These are phyloP conservation scores for Kokia cookei DNA, from an alignment of 441 rosid species.

Conservation along the genomic window DNA sequence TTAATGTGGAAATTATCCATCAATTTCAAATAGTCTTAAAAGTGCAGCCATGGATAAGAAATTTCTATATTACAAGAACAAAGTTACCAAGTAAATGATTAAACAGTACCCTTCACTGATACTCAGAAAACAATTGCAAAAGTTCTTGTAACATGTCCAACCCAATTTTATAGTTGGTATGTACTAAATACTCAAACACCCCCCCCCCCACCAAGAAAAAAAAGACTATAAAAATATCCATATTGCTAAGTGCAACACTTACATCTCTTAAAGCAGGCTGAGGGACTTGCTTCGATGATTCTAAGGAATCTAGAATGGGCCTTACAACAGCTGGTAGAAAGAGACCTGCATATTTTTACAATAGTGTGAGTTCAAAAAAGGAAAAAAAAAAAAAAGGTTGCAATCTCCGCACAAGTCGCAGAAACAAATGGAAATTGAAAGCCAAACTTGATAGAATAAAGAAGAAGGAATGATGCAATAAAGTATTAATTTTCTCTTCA, in stretches of 20 bases:
- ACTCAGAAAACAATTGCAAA: not conserved
- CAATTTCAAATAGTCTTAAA: not conserved
- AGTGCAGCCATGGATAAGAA: not conserved
- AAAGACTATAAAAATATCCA: not conserved
- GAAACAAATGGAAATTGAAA: not conserved
- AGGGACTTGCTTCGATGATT: conserved; percentile 72
- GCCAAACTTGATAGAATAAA: not conserved
- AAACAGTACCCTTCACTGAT: not conserved
- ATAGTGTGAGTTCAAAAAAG: not conserved
- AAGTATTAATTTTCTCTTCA: not conserved
- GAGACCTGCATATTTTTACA: conserved; percentile 48
- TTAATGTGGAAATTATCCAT: not conserved
- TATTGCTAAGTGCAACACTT: conserved; percentile 23
- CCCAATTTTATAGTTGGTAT: not conserved
- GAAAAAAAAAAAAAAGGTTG: not conserved
- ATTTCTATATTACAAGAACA: not conserved
- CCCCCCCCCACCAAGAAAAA: not conserved
- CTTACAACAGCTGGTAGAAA: conserved; percentile 95
- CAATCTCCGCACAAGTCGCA: not conserved
- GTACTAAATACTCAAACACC: not conserved
- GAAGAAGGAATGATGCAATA: not conserved
- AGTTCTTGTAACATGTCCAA: not conserved
- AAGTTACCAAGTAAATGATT: not conserved
- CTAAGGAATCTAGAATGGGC: conserved; percentile 85
- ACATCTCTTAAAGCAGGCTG: conserved; percentile 72